Evolutionary conservation across 2,329 filamentous ascomycete genomes (phyloP).

Genomic region (Lachnellula occidentalis): DNA sequence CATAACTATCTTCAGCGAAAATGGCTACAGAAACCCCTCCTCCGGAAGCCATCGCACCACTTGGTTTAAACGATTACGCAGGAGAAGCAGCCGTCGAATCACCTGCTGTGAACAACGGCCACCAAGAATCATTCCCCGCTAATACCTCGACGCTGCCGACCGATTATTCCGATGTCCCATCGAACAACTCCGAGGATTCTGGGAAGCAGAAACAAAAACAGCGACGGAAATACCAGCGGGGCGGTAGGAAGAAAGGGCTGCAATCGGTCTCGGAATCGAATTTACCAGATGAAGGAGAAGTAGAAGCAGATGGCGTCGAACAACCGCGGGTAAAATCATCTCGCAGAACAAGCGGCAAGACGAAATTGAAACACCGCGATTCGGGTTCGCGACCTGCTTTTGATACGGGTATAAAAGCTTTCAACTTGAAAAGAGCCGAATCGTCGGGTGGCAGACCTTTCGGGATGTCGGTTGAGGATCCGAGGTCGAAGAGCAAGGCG

Average conservation of each 20-base stretch:
- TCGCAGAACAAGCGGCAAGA: not conserved
- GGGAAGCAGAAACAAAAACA: constrained; percentile 1
- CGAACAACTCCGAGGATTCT: constrained; percentile 3
- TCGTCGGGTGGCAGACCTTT: constrained; percentile 19
- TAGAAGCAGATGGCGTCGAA: constrained; percentile 4
- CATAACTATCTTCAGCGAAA: too few species aligned
- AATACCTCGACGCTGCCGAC: not conserved
- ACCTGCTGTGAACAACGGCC: too few species aligned
- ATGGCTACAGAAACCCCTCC: too few species aligned
- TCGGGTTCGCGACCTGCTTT: constrained; percentile 4
- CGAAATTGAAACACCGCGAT: constrained; percentile 1
- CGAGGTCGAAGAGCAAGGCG: constrained; percentile 1
- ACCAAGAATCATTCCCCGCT: not conserved
- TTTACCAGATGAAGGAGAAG: constrained; percentile 2
- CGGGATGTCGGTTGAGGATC: constrained; percentile 15
- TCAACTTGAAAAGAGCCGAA: constrained; percentile 23
- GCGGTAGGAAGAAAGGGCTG: constrained; percentile 12
- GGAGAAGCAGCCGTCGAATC: too few species aligned
- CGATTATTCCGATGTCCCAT: constrained; percentile 14
- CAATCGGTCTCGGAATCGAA: constrained; percentile 6
- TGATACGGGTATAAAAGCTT: constrained; percentile 22
- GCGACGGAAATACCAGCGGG: constrained; percentile 10
- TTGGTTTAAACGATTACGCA: too few species aligned
- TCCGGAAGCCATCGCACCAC: too few species aligned
- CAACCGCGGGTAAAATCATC: not conserved